Evolutionary conservation across 176 grass and related monocot genomes (phyloP).

Genomic region (Alopecurus myosuroides): DNA sequence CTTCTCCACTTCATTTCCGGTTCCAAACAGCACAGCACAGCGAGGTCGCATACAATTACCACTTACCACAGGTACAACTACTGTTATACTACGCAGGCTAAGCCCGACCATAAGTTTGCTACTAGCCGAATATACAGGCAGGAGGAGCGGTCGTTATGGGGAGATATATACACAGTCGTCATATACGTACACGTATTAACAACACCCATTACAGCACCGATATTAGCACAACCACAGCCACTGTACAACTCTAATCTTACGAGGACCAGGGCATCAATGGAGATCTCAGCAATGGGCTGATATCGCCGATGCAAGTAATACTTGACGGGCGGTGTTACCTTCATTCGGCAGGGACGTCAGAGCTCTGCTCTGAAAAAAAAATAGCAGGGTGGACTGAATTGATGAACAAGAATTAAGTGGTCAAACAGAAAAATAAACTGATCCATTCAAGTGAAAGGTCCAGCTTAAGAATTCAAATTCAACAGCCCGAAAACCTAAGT

Average conservation of each 20-base stretch:
- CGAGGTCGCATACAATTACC: constrained; percentile 14
- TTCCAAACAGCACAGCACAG: constrained; percentile 16
- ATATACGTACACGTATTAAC: constrained; percentile 37
- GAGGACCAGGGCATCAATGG: constrained; percentile 3
- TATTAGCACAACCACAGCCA: constrained; percentile 34
- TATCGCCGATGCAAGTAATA: constrained; percentile 39
- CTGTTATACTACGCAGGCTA: constrained; percentile 21
- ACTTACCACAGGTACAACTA: neutral
- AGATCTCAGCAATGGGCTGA: constrained; percentile 49
- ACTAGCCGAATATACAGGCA: constrained; percentile 35
- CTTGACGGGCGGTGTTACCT: neutral
- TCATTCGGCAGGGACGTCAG: constrained; percentile 39
- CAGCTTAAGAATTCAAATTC: neutral
- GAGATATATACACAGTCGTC: constrained; percentile 41
- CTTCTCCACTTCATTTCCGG: constrained; percentile 17
- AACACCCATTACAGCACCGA: constrained; percentile 16
- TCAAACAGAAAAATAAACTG: neutral
- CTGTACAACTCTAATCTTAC: constrained; percentile 65
- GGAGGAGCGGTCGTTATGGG: constrained; percentile 1
- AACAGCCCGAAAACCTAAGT: neutral
- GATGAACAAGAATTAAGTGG: neutral
- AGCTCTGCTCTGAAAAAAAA: constrained; percentile 34
- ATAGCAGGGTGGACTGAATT: constrained; percentile 3
- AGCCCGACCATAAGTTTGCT: constrained; percentile 14
- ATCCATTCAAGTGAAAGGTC: neutral